Percentiles rank a stretch among this genome's conserved stretches.
Conservation (phyloP, 495 filamentous ascomycete species). For the Chaetomium tenue region DNA sequence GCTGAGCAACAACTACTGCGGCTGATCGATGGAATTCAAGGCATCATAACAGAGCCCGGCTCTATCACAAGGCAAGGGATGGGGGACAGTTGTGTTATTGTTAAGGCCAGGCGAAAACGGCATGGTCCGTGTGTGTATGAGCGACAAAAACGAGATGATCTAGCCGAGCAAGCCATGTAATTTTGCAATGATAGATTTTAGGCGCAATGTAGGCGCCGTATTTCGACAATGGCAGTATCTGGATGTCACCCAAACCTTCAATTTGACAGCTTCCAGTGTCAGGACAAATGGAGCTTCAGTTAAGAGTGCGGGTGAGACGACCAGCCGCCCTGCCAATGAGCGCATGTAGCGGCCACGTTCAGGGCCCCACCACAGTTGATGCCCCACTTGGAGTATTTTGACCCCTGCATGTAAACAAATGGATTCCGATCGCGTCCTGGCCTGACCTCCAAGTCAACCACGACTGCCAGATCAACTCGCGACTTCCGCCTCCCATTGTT, state of each 20-base stretch:
- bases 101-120: background rate
- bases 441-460: slow-evolving; percentile 16
- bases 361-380: slow-evolving; percentile 7
- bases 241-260: background rate
- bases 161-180: background rate
- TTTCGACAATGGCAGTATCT: background rate
- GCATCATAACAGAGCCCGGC: no score
- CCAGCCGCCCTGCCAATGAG: background rate
- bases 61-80: background rate
- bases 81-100: background rate
- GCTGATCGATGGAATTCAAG: background rate
- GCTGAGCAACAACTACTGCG: slow-evolving; percentile 34
- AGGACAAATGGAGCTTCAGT: no score
- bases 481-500: slow-evolving; percentile 9
- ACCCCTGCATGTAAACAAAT: slow-evolving; percentile 29
- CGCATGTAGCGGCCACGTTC: background rate
- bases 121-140: background rate
- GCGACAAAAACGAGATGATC: background rate
- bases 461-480: slow-evolving; percentile 12
- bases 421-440: slow-evolving; percentile 22
- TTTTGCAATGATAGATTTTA: background rate
- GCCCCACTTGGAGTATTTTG: slow-evolving; percentile 24
- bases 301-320: no score
- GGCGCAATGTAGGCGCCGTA: background rate
- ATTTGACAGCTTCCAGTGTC: no score